A percentile compares a stretch with the other conserved stretches of the same genome.
phyloP scores from a whole-genome alignment of 139 green algal species.

The Ulvella scutata region DNA sequence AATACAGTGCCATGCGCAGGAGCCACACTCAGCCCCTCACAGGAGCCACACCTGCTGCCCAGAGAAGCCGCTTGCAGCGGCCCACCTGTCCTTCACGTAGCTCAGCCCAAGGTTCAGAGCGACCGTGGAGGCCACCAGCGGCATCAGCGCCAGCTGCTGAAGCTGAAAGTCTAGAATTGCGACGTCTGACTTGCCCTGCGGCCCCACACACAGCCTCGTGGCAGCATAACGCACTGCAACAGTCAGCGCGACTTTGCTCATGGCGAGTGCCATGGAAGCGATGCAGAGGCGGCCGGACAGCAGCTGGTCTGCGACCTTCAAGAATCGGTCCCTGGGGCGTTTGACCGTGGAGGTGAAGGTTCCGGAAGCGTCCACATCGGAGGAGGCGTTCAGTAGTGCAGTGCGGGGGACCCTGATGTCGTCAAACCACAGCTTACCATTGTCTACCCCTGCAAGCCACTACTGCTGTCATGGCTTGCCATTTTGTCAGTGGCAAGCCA shows the following conservation, averaged over 20 bases:
- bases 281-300: constrained; percentile 81
- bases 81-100: constrained; percentile 64
- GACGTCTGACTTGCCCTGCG: constrained; percentile 55
- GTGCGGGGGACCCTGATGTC: constrained; percentile 44
- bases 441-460: constrained; percentile 58
- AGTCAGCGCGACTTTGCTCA: constrained; percentile 36
- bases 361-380: constrained; percentile 38
- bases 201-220: constrained; percentile 61
- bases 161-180: constrained; percentile 86
- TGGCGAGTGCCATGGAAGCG: constrained; percentile 69
- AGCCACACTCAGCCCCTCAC: too few relatives aligned
- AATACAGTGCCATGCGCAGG: too few relatives aligned
- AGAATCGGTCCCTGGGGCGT: constrained; percentile 55
- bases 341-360: constrained; percentile 43
- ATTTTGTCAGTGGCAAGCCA: too few relatives aligned
- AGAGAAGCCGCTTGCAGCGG: constrained; percentile 52
- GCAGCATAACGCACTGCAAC: constrained; percentile 59
- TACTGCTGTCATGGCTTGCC: too few relatives aligned
- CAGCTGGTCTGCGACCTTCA: constrained; percentile 75
- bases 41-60: constrained; percentile 18
- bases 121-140: constrained; percentile 65
- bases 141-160: constrained; percentile 69
- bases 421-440: constrained; percentile 78
- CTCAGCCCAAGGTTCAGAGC: constrained; percentile 69
- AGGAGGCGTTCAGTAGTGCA: constrained; percentile 59